phyloP scores from a whole-genome alignment of 2,329 filamentous ascomycete species.

The Ophiostoma fasciatum region DNA sequence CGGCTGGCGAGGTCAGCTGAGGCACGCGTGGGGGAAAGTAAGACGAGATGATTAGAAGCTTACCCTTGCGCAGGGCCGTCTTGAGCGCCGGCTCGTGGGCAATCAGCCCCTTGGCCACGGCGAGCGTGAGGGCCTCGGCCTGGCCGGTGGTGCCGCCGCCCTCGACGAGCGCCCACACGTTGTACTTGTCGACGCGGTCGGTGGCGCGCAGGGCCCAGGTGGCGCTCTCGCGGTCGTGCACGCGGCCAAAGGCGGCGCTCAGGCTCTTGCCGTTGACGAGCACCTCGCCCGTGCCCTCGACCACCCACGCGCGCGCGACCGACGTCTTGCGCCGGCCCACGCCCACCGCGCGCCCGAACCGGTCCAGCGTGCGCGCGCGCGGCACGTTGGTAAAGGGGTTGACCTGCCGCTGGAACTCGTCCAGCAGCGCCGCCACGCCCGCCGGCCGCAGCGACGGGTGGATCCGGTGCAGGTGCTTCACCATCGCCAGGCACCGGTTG shows the following conservation, averaged over 20 bases:
- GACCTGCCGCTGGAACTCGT: conserved; percentile 58
- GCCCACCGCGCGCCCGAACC: conserved; percentile 62
- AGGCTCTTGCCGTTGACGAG: conserved; percentile 83
- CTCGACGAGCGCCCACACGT: conserved; percentile 72
- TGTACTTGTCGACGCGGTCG: conserved; percentile 84
- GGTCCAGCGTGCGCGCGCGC: conserved; percentile 54
- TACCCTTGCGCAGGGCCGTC: conserved; percentile 75
- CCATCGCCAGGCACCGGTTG: conserved; percentile 56
- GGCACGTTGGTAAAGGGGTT: conserved; percentile 53
- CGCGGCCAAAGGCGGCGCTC: conserved; percentile 63
- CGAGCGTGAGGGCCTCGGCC: conserved; percentile 85
- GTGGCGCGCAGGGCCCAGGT: conserved; percentile 81
- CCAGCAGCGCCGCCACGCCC: conserved; percentile 50
- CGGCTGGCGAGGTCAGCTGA: conserved; percentile 42
- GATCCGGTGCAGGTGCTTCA: conserved; percentile 73
- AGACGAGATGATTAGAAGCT: conserved; percentile 20
- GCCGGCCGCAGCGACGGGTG: conserved; percentile 60
- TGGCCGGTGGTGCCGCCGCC: conserved; percentile 92
- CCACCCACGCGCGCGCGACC: conserved; percentile 68
- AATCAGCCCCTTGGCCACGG: conserved; percentile 72
- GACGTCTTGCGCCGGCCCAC: conserved; percentile 81
- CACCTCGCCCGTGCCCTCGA: conserved; percentile 85
- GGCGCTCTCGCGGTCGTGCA: conserved; percentile 90
- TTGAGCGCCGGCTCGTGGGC: conserved; percentile 90
- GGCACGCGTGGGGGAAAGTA: background rate